These are phyloP conservation scores for Catunica adiposa DNA, from an alignment of 2,329 filamentous ascomycete species.

Conservation along the genomic window DNA sequence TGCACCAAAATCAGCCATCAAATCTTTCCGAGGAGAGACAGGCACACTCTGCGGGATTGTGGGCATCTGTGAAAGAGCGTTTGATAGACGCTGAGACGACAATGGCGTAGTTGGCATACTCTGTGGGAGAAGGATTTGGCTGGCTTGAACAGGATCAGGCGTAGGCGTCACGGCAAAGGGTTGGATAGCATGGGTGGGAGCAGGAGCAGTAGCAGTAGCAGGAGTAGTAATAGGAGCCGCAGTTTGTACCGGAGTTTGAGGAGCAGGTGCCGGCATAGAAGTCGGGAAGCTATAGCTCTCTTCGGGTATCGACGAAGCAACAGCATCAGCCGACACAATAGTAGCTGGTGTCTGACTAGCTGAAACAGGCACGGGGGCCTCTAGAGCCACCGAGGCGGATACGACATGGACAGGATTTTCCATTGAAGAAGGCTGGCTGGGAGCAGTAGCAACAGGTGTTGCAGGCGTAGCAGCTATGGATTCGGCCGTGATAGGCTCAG, in stretches of 20 bases:
- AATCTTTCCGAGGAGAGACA: neutral
- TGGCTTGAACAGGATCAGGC: neutral
- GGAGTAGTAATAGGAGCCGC: neutral
- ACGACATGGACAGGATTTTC: slow-evolving; percentile 5
- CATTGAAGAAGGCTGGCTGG: neutral
- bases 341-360: neutral
- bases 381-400: slow-evolving; percentile 8
- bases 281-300: neutral
- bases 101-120: neutral
- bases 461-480: neutral
- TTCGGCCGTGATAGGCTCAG: neutral
- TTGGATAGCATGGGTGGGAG: neutral
- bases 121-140: no score
- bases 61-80: neutral
- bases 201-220: no score
- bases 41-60: neutral
- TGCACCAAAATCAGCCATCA: neutral
- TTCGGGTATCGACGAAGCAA: neutral
- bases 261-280: neutral
- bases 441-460: neutral
- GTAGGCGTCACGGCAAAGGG: neutral
- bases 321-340: neutral
- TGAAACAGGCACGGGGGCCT: slow-evolving; percentile 10
- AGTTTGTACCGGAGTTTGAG: neutral
- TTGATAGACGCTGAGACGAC: neutral